phyloP scores from a whole-genome alignment of 73 alveolate species.

The Effrenium voratum region DNA sequence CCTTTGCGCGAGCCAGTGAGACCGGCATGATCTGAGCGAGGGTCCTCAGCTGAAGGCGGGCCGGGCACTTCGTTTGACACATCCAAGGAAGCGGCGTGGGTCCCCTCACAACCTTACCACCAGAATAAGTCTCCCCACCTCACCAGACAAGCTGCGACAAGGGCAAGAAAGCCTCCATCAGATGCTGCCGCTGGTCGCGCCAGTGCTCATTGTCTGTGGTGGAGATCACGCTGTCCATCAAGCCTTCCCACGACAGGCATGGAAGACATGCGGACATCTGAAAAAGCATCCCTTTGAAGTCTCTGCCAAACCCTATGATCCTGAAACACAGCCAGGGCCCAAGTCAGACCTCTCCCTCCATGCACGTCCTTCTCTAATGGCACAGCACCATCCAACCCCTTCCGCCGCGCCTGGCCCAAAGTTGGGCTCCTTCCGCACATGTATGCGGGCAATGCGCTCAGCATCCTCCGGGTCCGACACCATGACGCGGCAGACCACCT shows the following conservation, averaged over 20 bases:
- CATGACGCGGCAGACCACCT: slow-evolving; percentile 34
- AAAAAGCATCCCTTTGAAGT: too few relatives aligned
- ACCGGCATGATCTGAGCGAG: slow-evolving; percentile 83
- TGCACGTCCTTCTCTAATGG: too few relatives aligned
- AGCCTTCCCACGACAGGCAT: background rate
- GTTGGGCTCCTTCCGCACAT: slow-evolving; percentile 84
- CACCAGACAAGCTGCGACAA: slow-evolving; percentile 24
- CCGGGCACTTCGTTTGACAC: background rate
- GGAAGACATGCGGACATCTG: background rate
- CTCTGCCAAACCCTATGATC: too few relatives aligned
- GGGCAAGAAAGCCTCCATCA: slow-evolving; percentile 68
- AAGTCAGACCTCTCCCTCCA: too few relatives aligned
- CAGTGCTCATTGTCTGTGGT: slow-evolving; percentile 82
- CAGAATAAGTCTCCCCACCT: too few relatives aligned
- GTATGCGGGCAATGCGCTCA: slow-evolving; percentile 70
- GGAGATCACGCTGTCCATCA: slow-evolving; percentile 69
- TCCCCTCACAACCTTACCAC: too few relatives aligned
- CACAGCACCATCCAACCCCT: too few relatives aligned
- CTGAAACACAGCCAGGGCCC: too few relatives aligned
- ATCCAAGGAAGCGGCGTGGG: too few relatives aligned
- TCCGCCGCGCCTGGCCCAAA: slow-evolving; percentile 52
- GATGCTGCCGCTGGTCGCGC: slow-evolving; percentile 75
- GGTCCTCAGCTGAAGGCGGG: background rate
- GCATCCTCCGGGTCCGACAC: slow-evolving; percentile 68
- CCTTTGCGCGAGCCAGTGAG: slow-evolving; percentile 91